These are phyloP conservation scores for Leccinum uliginosum DNA, from an alignment of 768 basidiomycete species.

Conservation along the genomic window DNA sequence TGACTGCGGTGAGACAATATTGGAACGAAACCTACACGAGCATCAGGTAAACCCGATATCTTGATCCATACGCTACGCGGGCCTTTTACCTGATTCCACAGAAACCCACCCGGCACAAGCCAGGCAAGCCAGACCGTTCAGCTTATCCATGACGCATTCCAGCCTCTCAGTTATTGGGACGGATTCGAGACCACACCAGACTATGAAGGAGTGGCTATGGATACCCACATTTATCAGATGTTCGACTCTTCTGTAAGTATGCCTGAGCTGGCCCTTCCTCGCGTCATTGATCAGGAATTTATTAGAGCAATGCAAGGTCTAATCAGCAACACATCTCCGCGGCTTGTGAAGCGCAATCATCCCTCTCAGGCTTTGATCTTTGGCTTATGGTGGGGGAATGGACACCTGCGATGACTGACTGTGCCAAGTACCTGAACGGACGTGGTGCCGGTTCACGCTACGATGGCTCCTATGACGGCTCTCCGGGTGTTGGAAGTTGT, in stretches of 20 bases:
- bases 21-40: slow-evolving; percentile 73
- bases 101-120: slow-evolving; percentile 41
- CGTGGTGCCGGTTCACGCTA: slow-evolving; percentile 66
- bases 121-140: slow-evolving; percentile 54
- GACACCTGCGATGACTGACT: slow-evolving; percentile 74
- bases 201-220: slow-evolving; percentile 67
- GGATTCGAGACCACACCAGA: slow-evolving; percentile 53
- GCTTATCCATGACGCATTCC: slow-evolving; percentile 78
- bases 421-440: slow-evolving; percentile 64
- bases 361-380: slow-evolving; percentile 52
- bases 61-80: not conserved
- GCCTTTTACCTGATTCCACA: slow-evolving; percentile 13
- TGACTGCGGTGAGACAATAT: slow-evolving; percentile 53
- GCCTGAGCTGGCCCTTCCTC: not conserved
- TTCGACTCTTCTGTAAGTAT: slow-evolving; percentile 53
- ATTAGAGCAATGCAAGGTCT: slow-evolving; percentile 34
- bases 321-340: slow-evolving; percentile 53
- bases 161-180: slow-evolving; percentile 64
- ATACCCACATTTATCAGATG: slow-evolving; percentile 78
- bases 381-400: slow-evolving; percentile 91
- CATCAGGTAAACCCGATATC: slow-evolving; percentile 46
- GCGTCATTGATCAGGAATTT: not conserved
- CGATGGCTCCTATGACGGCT: slow-evolving; percentile 61
- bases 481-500: slow-evolving; percentile 70
- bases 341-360: slow-evolving; percentile 48